Conservation (phyloP, 164 flowering plant species). For the Chimonanthus praecox region DNA sequence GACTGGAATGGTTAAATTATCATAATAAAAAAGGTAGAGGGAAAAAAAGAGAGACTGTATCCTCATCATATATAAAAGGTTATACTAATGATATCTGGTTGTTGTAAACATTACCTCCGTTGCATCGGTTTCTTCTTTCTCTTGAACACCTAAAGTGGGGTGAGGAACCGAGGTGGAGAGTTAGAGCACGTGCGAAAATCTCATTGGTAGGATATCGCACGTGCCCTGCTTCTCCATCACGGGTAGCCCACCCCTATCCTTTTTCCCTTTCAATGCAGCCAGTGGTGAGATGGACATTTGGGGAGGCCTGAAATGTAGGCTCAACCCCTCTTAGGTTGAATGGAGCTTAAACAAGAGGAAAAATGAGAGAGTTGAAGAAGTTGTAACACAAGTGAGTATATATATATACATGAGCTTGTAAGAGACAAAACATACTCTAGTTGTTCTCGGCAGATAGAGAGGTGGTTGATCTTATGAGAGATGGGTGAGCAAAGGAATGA, state of each 20-base stretch:
- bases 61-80: no score
- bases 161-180: slow-evolving; percentile 21
- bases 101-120: not conserved
- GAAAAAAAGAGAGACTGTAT: no score
- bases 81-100: not conserved
- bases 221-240: slow-evolving; percentile 26
- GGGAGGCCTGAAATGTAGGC: not conserved
- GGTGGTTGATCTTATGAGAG: slow-evolving; percentile 6
- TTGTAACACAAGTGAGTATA: not conserved
- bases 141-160: slow-evolving; percentile 3
- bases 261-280: not conserved
- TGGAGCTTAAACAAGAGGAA: not conserved
- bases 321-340: not conserved
- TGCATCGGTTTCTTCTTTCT: not conserved
- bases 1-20: not conserved
- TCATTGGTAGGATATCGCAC: slow-evolving; percentile 8
- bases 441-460: not conserved
- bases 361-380: not conserved
- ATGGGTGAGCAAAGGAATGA: not conserved
- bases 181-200: slow-evolving; percentile 16
- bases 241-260: slow-evolving; percentile 10
- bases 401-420: not conserved
- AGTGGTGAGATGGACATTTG: not conserved
- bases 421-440: not conserved
- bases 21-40: no score